Evolutionary conservation across 208 protist species (phyloP), one percentile per base, ranked within the genome.

Genomic region (Trypanosoma congolense): DNA sequence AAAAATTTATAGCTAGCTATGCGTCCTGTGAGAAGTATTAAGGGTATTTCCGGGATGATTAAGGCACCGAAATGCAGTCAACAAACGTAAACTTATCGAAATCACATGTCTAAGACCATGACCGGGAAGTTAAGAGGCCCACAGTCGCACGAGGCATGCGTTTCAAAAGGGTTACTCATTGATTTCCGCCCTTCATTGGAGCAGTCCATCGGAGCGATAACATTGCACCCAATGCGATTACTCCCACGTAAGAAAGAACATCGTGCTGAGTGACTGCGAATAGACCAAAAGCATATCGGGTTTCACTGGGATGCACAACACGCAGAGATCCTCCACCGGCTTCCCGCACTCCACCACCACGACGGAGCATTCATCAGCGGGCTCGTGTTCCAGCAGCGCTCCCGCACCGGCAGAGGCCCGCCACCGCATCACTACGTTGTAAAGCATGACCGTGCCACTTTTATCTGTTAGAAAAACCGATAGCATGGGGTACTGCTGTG

Each of bases 361-460:
- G n/a, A 60, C 49, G 4, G 73, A 57, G 47, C 65, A 85, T 48
- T 82, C 65, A 31, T 83, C 78, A 8, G 68, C 59, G n/a, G 73
- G 58, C 25, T 29, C 57, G 9, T 83, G 53, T 16, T 60, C 51
- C 44, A 75, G 52, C 61, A 38, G 65, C 55, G 49, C 61, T 30
- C 24, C 47, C 24, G 62, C 75, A 73, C 48, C 53, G 33, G 52
- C 56, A 62, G 1, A 50, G 45, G 47, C 61, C n/a, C 71, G 70
- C 81, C 84, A 92, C 47, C 26, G 28, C 84, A 88, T 88, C 31
- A 80, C 73, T 9, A 83, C 56, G 55, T 80, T 92, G 73, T 88
- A 80, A 10, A 92, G 61, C 14, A 75, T 62, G 24, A 92, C 31
- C 3, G 74, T 79, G 8, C 84, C 84, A 44, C 86, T 70, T 38